A percentile compares a stretch with the other conserved stretches of the same genome.
These are phyloP conservation scores for Metarhizium brunneum DNA, from an alignment of 2,329 filamentous ascomycete species.

Conservation along the genomic window DNA sequence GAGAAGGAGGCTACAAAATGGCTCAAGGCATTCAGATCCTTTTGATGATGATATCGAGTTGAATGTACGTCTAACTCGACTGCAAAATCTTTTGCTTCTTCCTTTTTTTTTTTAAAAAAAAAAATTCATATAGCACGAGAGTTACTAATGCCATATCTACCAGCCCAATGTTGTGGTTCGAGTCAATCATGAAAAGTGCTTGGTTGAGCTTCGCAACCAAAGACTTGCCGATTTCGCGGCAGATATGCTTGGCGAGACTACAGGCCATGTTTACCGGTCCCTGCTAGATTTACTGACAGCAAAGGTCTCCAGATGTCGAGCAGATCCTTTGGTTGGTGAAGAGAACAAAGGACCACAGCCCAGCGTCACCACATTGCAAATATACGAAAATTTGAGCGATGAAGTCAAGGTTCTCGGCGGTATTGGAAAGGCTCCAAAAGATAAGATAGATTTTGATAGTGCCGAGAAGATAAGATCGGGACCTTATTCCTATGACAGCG, in stretches of 20 bases:
- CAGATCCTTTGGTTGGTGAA: constrained; percentile 36
- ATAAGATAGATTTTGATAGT: constrained; percentile 35
- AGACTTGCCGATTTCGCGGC: constrained; percentile 65
- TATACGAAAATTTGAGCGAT: constrained; percentile 45
- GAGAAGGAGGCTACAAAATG: constrained; percentile 45
- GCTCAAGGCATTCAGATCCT: constrained; percentile 19
- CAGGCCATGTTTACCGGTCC: constrained; percentile 68
- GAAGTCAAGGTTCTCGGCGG: constrained; percentile 44
- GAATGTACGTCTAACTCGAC: constrained; percentile 35
- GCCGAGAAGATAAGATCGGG: constrained; percentile 39
- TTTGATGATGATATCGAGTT: constrained; percentile 35
- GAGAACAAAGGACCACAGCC: constrained; percentile 19
- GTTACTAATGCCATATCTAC: neutral
- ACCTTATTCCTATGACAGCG: constrained; percentile 22
- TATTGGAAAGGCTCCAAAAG: constrained; percentile 44
- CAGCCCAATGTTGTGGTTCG: constrained; percentile 66
- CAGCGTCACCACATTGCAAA: constrained; percentile 42
- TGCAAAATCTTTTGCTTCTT: constrained; percentile 3
- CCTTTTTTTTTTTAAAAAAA: too few relatives aligned
- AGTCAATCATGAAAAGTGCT: constrained; percentile 77
- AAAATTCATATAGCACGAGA: too few relatives aligned
- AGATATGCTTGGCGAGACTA: constrained; percentile 61
- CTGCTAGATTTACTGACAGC: constrained; percentile 63
- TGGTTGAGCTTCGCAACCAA: constrained; percentile 72
- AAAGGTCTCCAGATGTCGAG: constrained; percentile 57